A percentile compares a stretch with the other conserved stretches of the same genome.
These are phyloP conservation scores for Yarrowia galli DNA, from an alignment of 1,139 yeast genomes.

Conservation along the genomic window DNA sequence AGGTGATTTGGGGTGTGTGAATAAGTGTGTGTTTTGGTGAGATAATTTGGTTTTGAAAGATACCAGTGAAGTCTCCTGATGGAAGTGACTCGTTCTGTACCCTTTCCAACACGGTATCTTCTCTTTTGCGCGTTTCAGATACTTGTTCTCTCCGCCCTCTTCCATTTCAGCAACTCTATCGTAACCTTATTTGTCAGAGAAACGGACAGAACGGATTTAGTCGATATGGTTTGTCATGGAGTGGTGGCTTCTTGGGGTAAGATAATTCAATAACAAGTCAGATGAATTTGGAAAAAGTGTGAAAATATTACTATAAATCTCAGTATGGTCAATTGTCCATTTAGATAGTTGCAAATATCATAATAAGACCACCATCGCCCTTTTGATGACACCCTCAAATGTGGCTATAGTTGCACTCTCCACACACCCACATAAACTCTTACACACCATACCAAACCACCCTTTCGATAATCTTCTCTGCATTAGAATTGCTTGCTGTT, in stretches of 20 bases:
- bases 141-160: not conserved
- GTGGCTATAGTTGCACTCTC: not conserved
- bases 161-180: constrained; percentile 6
- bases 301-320: not conserved
- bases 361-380: no score
- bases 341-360: not conserved
- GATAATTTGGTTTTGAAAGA: not conserved
- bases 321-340: not conserved
- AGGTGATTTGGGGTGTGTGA: not conserved
- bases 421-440: no score
- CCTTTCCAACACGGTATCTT: not conserved
- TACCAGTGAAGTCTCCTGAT: not conserved
- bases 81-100: not conserved
- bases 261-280: not conserved
- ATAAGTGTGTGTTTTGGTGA: no score
- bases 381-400: no score
- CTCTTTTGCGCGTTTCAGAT: not conserved
- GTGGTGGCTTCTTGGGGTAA: no score
- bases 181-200: constrained; percentile 11
- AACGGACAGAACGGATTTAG: not conserved
- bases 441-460: no score
- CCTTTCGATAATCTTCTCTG: constrained; percentile 18
- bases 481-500: constrained; percentile 24
- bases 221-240: not conserved
- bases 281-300: not conserved